phyloP scores from a whole-genome alignment of 129 eudicot genomes.

The Artemisia annua region DNA sequence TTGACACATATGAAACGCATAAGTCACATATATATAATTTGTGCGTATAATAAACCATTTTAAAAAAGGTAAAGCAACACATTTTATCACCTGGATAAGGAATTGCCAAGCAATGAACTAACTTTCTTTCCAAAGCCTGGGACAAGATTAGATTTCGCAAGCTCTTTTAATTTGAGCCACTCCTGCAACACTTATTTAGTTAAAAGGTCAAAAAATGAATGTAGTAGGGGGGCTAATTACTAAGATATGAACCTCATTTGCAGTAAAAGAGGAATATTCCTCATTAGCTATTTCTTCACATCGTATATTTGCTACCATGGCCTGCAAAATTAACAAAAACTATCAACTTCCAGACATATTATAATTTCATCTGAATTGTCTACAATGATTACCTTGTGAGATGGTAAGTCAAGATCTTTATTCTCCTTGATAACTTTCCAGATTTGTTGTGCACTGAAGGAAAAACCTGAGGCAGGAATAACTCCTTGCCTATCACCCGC shows the following conservation, averaged over 20 bases:
- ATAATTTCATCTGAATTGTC: too few species aligned
- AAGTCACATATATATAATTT: background rate
- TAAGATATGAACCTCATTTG: background rate
- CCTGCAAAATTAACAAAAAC: background rate
- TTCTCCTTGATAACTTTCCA: conserved; percentile 80
- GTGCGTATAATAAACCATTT: too few species aligned
- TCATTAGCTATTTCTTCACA: background rate
- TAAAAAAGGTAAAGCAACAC: too few species aligned
- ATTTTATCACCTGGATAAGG: conserved; percentile 1
- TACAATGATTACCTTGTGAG: conserved; percentile 63
- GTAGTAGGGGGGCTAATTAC: too few species aligned
- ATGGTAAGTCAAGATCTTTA: conserved; percentile 74
- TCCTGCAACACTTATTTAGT: conserved; percentile 11
- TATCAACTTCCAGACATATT: too few species aligned
- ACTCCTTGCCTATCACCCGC: conserved; percentile 74
- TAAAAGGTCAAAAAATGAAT: too few species aligned
- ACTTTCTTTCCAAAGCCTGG: background rate
- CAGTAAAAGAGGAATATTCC: background rate
- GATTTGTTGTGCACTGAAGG: conserved; percentile 62
- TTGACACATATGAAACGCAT: background rate
- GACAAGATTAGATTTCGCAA: background rate
- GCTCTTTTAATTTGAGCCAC: background rate
- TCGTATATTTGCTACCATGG: conserved; percentile 4
- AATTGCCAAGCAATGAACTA: background rate
- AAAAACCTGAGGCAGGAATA: conserved; percentile 79